These are phyloP conservation scores for Ophiostoma sp. DNA, from an alignment of 2,329 filamentous ascomycete genomes.

Conservation along the genomic window DNA sequence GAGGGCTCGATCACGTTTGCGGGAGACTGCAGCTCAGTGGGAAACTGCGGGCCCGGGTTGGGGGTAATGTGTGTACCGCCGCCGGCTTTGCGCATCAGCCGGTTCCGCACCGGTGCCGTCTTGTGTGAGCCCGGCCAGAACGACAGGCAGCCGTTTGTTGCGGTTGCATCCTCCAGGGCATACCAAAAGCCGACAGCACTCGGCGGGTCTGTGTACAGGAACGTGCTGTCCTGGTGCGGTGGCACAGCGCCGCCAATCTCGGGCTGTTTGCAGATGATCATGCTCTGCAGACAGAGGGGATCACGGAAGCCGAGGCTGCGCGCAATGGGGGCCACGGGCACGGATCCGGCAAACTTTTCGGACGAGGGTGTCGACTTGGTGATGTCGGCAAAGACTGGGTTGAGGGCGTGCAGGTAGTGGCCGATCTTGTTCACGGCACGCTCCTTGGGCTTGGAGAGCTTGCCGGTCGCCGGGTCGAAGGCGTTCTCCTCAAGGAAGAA, in stretches of 20 bases:
- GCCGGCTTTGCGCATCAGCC: constrained; percentile 64
- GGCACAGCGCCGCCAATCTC: constrained; percentile 90
- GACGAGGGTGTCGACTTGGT: constrained; percentile 35
- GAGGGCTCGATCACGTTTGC: constrained; percentile 28
- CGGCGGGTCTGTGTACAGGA: constrained; percentile 83
- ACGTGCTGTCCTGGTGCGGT: constrained; percentile 87
- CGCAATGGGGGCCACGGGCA: constrained; percentile 56
- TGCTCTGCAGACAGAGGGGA: constrained; percentile 78
- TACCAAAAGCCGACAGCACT: constrained; percentile 96
- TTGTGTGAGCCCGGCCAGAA: constrained; percentile 77
- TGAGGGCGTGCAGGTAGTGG: constrained; percentile 67
- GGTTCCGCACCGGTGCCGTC: constrained; percentile 61
- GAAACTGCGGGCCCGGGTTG: constrained; percentile 60
- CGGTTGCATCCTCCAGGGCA: constrained; percentile 84
- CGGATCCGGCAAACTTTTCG: constrained; percentile 37
- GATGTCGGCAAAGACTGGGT: constrained; percentile 58
- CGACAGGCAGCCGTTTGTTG: constrained; percentile 80
- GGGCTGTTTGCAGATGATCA: constrained; percentile 98
- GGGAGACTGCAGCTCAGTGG: constrained; percentile 44
- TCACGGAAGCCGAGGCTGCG: constrained; percentile 66
- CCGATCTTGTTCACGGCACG: constrained; percentile 86
- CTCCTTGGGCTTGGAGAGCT: constrained; percentile 70
- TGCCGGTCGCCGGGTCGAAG: constrained; percentile 56
- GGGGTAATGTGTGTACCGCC: constrained; percentile 61
- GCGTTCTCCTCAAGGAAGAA: constrained; percentile 98